Evolutionary conservation across 352 stramenopile genomes (phyloP), one percentile per base, ranked within the genome.

Genomic region (Achlya hypogyna): DNA sequence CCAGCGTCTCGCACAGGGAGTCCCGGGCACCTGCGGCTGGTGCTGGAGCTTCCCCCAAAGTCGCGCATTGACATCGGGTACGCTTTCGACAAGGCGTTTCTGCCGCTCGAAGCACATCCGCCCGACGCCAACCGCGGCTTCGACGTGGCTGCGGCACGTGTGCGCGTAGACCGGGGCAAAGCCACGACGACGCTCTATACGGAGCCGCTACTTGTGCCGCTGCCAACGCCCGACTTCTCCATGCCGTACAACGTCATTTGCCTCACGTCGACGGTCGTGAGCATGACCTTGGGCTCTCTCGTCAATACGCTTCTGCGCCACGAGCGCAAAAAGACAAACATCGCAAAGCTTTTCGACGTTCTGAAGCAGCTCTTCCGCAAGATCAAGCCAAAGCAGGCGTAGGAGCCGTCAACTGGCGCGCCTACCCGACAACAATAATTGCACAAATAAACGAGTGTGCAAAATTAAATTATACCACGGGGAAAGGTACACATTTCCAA

Each of bases 181-280:
- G 29, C 32, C 32, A 22, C 16, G 2, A 73, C 65, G 20, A 82
- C 79, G 22, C 62, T 88, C 38, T 94, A 86, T 71, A 89, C 84
- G 1, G 86, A 95, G 63, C 81, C 84, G 52, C 75, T 96, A 60
- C 76, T 95, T 0, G 81, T 96, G 23, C 76, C 78, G 38, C 71
- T 96, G 58, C 86, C 87, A 20, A 91, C 84, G 32, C 87, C 87
- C 16, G 87, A 96, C 72, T 94, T 95, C 63, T 94, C 84, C 65
- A 95, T 96, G 86, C 86, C 86, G 60, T 96, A 93, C 74, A 95
- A 95, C 54, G 86, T 96, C 14, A 96, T 96, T 68, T 92, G 81
- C 31, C 86, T 96, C 76, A 94, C 86, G 20, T 93, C 83, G 40
- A 94, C 87, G n/a, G 78, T 95, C 56, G 75, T 95, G 16, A 84